These are phyloP conservation scores for Steccherinum ochraceum DNA, from an alignment of 768 basidiomycete species.

Conservation along the genomic window DNA sequence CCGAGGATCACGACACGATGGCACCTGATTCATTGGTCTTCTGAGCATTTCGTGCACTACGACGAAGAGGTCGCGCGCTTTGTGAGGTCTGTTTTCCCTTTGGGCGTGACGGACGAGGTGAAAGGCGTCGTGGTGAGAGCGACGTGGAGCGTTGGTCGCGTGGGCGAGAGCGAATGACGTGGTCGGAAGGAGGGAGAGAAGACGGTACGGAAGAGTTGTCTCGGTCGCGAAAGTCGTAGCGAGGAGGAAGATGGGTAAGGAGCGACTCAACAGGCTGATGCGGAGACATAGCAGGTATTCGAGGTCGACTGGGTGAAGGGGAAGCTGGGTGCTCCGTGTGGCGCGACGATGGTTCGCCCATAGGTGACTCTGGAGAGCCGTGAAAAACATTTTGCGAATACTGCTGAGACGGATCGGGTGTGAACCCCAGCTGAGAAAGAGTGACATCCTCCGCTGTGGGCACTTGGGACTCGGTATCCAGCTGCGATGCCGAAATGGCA, in stretches of 20 bases:
- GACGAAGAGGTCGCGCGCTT: background rate
- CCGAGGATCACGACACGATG: background rate
- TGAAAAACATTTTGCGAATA: background rate
- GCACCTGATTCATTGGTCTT: background rate
- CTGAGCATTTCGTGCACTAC: background rate
- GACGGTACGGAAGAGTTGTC: background rate
- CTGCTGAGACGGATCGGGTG: constrained; percentile 14
- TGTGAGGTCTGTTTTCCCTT: background rate
- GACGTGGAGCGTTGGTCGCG: background rate
- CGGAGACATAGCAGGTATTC: background rate
- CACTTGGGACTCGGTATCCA: constrained; percentile 15
- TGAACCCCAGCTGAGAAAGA: constrained; percentile 32
- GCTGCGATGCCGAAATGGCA: background rate
- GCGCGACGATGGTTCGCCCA: too few species aligned
- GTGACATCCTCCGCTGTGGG: constrained; percentile 25
- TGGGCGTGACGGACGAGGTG: background rate
- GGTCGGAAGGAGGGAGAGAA: background rate
- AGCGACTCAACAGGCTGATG: background rate
- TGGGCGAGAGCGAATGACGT: background rate
- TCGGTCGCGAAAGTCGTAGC: background rate
- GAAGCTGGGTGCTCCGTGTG: too few species aligned
- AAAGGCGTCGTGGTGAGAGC: background rate
- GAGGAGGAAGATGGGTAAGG: too few species aligned
- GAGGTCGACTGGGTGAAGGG: too few species aligned
- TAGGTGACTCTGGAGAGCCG: background rate